These are phyloP conservation scores for Coemansia sp. DNA, from an alignment of 371 early-diverging fungal species.

Conservation along the genomic window DNA sequence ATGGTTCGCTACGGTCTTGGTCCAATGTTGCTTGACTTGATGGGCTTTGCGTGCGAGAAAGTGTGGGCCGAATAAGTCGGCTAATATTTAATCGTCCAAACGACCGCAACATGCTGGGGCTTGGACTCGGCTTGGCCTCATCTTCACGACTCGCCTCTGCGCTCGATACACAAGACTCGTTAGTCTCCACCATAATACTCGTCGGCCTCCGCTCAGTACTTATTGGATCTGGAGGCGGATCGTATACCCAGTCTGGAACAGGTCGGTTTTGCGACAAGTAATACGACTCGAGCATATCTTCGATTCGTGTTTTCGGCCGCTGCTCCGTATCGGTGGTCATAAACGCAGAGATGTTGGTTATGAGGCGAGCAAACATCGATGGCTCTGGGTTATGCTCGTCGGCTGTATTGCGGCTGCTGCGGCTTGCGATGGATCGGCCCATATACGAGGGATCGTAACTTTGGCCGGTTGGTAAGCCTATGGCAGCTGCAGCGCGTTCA, in stretches of 20 bases:
- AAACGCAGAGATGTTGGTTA: slow-evolving; percentile 18
- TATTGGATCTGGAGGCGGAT: slow-evolving; percentile 35
- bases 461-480: slow-evolving; percentile 13
- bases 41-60: not conserved
- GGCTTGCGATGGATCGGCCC: not conserved
- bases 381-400: slow-evolving; percentile 1
- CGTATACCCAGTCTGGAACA: slow-evolving; percentile 43
- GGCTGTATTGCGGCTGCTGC: not conserved
- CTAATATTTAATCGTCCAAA: slow-evolving; percentile 30
- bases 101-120: slow-evolving; percentile 14
- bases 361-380: slow-evolving; percentile 25
- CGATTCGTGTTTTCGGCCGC: slow-evolving; percentile 33
- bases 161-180: not conserved
- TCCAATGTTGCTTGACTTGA: not conserved
- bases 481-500: slow-evolving; percentile 13
- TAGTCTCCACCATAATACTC: not conserved
- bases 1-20: not conserved
- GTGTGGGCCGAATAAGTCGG: slow-evolving; percentile 7
- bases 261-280: slow-evolving; percentile 33
- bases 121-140: slow-evolving; percentile 14
- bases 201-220: not conserved
- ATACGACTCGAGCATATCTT: slow-evolving; percentile 48
- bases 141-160: slow-evolving; percentile 12
- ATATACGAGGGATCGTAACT: not conserved
- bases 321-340: slow-evolving; percentile 16